Evolutionary conservation across 2,329 filamentous ascomycete species (phyloP).

Genomic region (Monosporascus ibericus): DNA sequence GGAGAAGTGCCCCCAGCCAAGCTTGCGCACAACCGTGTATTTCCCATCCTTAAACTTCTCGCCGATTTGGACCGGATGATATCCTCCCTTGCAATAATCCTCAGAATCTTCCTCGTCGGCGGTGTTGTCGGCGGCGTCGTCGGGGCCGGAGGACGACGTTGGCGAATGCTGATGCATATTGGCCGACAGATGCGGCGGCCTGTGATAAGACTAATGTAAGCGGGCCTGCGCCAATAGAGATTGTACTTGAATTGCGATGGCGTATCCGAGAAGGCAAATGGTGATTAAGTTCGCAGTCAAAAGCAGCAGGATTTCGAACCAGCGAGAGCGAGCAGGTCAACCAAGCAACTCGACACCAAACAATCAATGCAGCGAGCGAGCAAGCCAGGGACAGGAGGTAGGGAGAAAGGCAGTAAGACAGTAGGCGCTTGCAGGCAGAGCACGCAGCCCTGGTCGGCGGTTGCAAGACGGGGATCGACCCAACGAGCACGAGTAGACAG

Average conservation of each 20-base stretch:
- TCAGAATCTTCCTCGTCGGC: constrained; percentile 98
- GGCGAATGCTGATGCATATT: constrained; percentile 64
- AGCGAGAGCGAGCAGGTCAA: background rate
- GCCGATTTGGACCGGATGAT: constrained; percentile 89
- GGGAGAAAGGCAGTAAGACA: background rate
- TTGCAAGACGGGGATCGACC: background rate
- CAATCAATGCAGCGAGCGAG: background rate
- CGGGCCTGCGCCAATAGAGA: constrained; percentile 7
- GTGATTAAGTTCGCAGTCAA: background rate
- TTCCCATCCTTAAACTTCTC: constrained; percentile 97
- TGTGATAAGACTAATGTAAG: constrained; percentile 30
- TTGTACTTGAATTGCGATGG: constrained; percentile 4
- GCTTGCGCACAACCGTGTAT: constrained; percentile 92
- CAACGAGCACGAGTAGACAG: background rate
- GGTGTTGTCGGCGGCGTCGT: constrained; percentile 83
- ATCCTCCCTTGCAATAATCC: constrained; percentile 98
- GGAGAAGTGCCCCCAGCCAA: constrained; percentile 99
- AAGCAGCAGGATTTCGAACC: no score
- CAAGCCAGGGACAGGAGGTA: background rate
- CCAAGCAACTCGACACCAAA: background rate
- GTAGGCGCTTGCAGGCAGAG: background rate
- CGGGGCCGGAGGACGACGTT: constrained; percentile 69
- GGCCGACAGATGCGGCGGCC: constrained; percentile 50
- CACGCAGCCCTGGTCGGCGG: background rate
- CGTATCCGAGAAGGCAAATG: background rate